Evolutionary conservation across 2,329 filamentous ascomycete genomes (phyloP).

Genomic region (Chaetomiaceae sp.): DNA sequence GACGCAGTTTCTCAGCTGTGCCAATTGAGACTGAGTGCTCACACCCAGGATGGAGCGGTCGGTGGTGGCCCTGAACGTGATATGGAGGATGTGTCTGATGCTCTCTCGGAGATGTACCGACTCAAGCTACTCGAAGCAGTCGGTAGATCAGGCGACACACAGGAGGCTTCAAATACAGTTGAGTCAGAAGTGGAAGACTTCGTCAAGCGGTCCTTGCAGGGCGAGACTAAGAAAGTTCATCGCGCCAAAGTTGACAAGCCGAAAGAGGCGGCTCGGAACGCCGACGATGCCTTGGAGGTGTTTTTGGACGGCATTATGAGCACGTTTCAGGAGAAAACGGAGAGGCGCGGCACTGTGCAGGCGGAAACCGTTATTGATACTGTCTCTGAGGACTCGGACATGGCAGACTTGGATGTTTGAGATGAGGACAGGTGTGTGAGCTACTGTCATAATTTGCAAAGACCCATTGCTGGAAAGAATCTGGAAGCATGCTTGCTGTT

Average conservation of each 20-base stretch:
- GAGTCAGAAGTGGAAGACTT: neutral
- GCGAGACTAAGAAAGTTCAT: neutral
- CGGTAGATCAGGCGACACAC: neutral
- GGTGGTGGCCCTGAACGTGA: neutral
- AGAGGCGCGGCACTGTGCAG: neutral
- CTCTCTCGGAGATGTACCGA: constrained; percentile 2
- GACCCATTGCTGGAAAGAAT: too few species aligned
- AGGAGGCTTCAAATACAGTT: neutral
- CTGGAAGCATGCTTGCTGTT: too few species aligned
- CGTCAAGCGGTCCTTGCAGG: constrained; percentile 5
- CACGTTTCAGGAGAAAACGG: neutral
- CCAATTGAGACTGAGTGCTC: neutral
- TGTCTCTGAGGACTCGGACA: neutral
- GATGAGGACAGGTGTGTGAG: too few species aligned
- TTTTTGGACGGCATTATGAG: constrained; percentile 7
- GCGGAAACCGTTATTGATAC: neutral
- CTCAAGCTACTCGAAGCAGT: neutral
- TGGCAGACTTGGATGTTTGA: neutral
- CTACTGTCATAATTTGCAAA: too few species aligned
- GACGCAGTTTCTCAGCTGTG: constrained; percentile 2
- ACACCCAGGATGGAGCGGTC: neutral
- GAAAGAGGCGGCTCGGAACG: neutral
- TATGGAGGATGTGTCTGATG: neutral
- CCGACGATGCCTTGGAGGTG: constrained; percentile 6
- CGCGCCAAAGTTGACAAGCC: neutral